Conservation (phyloP, 164 flowering plant genomes). For the grape (Vitis vinifera) region ASM3070453v1 NC_081810.1:23211001-23211500, state of each 20-base stretch:
- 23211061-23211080: constrained; percentile 92
- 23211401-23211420: constrained; percentile 26
- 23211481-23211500: constrained; percentile 22
- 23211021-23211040: too few relatives aligned
- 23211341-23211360: constrained; percentile 49
- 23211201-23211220: constrained; percentile 63
- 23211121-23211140: constrained; percentile 55
- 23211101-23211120: constrained; percentile 96
- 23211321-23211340: constrained; percentile 45
- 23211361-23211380: constrained; percentile 87
- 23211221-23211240: constrained; percentile 74
- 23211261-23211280: constrained; percentile 47
- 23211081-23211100: constrained; percentile 86
- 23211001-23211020: too few relatives aligned
- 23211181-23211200: background rate
- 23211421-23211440: background rate
- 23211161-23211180: background rate
- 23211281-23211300: constrained; percentile 68
- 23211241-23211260: constrained; percentile 69
- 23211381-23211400: constrained; percentile 53
- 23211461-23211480: background rate
- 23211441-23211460: background rate
- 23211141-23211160: background rate
- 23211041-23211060: too few relatives aligned
- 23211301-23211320: constrained; percentile 54